Evolutionary conservation across 2,329 filamentous ascomycete genomes (phyloP), one percentile per base, ranked within the genome.

Genomic region (Fusarium sp.): DNA sequence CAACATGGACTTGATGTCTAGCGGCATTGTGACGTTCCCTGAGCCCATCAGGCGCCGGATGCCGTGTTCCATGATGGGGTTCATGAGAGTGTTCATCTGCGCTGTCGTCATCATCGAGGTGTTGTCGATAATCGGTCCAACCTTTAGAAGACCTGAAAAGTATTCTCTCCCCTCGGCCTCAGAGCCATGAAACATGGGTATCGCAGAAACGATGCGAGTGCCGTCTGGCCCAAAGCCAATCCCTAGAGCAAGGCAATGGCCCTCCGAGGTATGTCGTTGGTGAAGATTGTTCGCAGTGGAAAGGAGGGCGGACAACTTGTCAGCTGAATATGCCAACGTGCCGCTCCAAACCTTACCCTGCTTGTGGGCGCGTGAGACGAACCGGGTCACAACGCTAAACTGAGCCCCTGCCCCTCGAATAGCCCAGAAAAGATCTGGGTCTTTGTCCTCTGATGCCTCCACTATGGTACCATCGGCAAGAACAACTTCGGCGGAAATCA

Each of bases 381-480:
- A 86, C 1, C 80, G 80, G 1, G 82, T 83, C 1, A 83, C 82
- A n/a, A 86, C 81, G 5, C 84, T 85, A 64, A 87, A 86, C 59
- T 84, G 84, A 11, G 82, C 78, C 7, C 87, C 86, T 0, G 86
- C 87, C 9, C 87, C 87, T 29, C 85, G 83, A 6, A 88, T 77
- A 24, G 86, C 87, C 83, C 84, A 87, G 78, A 87, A 88, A 1
- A 88, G 79, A 64, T 87, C 85, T 0, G 77, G 60, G 45, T 88
- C 82, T 33, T 83, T 73, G 5, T 77, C 76, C 4, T 83, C 80
- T 1, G 85, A 88, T 80, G 82, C 81, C 2, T 76, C 79, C 4
- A 85, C 76, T 14, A 84, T 56, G 2, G 74, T 64, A 0, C 84
- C 85, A 20, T 82, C 74, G 6, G 83, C 82, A 4, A 84, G 80